A percentile compares a stretch with the other conserved stretches of the same genome.
Evolutionary conservation across 2,329 filamentous ascomycete genomes (phyloP).

Genomic region (Fusarium sp.): DNA sequence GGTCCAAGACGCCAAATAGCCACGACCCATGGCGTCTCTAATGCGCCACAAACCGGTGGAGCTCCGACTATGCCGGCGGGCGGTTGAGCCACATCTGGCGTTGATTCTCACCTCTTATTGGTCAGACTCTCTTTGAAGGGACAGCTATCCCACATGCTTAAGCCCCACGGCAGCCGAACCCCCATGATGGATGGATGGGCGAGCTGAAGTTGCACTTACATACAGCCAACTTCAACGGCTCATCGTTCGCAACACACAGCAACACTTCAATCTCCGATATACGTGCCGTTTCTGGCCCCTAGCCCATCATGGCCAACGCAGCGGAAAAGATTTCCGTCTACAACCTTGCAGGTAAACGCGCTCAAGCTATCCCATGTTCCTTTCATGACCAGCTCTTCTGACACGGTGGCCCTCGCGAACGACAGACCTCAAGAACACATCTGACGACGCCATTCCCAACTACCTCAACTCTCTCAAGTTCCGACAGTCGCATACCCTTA

Average conservation of each 20-base stretch:
- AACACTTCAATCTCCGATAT: background rate
- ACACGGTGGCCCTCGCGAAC: constrained; percentile 42
- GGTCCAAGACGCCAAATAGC: constrained; percentile 35
- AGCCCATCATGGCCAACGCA: constrained; percentile 49
- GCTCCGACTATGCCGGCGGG: constrained; percentile 6
- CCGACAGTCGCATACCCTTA: constrained; percentile 81
- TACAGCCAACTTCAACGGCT: constrained; percentile 33
- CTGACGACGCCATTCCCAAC: constrained; percentile 92
- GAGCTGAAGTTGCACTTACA: constrained; percentile 7
- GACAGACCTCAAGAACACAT: constrained; percentile 93
- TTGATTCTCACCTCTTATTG: constrained; percentile 1
- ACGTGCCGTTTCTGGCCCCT: background rate
- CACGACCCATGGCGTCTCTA: constrained; percentile 27
- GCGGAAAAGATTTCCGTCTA: constrained; percentile 73
- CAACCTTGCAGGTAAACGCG: constrained; percentile 70
- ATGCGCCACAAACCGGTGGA: constrained; percentile 32
- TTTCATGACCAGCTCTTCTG: constrained; percentile 26
- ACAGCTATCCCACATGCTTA: constrained; percentile 40
- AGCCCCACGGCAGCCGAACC: constrained; percentile 31
- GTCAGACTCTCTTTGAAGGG: constrained; percentile 28
- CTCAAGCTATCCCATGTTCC: background rate
- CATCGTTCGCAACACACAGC: constrained; percentile 14
- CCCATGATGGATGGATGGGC: constrained; percentile 15
- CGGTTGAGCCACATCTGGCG: constrained; percentile 23
- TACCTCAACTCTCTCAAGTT: constrained; percentile 93